A percentile compares a stretch with the other conserved stretches of the same genome.
phyloP scores from a whole-genome alignment of 1,284 basidiomycete species.

The Leccinum pachyderme region DNA sequence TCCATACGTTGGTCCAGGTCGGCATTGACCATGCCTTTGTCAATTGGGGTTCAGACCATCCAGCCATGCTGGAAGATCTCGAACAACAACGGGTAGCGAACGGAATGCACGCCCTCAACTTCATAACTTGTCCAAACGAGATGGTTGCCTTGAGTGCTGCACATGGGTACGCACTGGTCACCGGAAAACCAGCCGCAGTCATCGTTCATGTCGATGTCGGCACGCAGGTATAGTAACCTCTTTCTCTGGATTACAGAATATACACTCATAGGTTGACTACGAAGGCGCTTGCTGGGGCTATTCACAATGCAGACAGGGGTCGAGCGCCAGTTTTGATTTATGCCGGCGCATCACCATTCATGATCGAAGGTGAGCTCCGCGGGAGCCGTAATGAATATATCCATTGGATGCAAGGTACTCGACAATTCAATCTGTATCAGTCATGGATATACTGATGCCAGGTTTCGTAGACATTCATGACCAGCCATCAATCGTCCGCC shows the following conservation, averaged over 20 bases:
- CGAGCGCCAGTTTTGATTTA: slow-evolving; percentile 68
- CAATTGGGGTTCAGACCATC: slow-evolving; percentile 76
- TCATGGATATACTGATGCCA: background rate
- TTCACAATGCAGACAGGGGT: slow-evolving; percentile 67
- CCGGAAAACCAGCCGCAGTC: slow-evolving; percentile 64
- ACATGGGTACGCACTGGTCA: slow-evolving; percentile 66
- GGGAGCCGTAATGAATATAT: slow-evolving; percentile 74
- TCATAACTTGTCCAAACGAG: slow-evolving; percentile 71
- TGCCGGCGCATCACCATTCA: slow-evolving; percentile 65
- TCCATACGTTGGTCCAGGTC: slow-evolving; percentile 53
- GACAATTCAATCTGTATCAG: background rate
- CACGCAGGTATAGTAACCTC: slow-evolving; percentile 49
- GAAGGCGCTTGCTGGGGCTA: slow-evolving; percentile 61
- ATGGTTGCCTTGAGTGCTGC: slow-evolving; percentile 73
- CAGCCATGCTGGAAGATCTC: slow-evolving; percentile 66
- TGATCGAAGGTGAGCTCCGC: slow-evolving; percentile 50
- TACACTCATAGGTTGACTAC: background rate
- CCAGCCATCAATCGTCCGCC: slow-evolving; percentile 63
- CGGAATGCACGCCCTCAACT: slow-evolving; percentile 42
- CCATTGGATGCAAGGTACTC: slow-evolving; percentile 64
- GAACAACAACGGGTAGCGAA: slow-evolving; percentile 48
- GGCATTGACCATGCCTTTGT: slow-evolving; percentile 71
- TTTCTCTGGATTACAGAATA: background rate
- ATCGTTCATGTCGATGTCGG: slow-evolving; percentile 75
- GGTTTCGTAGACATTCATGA: slow-evolving; percentile 56